These are phyloP conservation scores for Colletotrichum paranaense DNA, from an alignment of 2,329 filamentous ascomycete species.

Conservation along the genomic window DNA sequence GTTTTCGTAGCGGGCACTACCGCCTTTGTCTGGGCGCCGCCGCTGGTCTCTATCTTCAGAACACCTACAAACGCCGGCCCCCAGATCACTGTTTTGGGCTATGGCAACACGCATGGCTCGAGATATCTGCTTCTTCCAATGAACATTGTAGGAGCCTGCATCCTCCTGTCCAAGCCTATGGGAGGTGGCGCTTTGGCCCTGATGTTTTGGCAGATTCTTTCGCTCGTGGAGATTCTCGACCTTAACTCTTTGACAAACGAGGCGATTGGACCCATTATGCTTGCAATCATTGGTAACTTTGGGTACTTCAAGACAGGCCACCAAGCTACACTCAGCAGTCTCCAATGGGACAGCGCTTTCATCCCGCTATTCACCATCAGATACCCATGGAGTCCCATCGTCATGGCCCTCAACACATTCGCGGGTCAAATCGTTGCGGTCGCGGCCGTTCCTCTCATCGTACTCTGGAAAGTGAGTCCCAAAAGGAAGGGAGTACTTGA, in stretches of 20 bases:
- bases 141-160: constrained; percentile 80
- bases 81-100: constrained; percentile 85
- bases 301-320: constrained; percentile 99
- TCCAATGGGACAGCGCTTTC: constrained; percentile 97
- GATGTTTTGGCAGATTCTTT: constrained; percentile 89
- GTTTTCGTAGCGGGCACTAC: constrained; percentile 86
- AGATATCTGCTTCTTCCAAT: constrained; percentile 87
- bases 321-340: constrained; percentile 85
- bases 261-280: constrained; percentile 83
- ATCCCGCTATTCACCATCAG: constrained; percentile 84
- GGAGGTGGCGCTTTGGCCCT: constrained; percentile 86
- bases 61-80: constrained; percentile 55
- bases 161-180: constrained; percentile 94
- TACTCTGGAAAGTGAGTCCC: constrained; percentile 89
- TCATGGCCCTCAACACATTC: constrained; percentile 88
- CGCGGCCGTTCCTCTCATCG: constrained; percentile 81
- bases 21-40: constrained; percentile 87
- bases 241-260: constrained; percentile 70
- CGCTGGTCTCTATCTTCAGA: constrained; percentile 80
- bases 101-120: constrained; percentile 91
- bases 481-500: constrained; percentile 77
- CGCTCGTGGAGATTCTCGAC: constrained; percentile 74
- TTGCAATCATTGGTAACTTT: constrained; percentile 90
- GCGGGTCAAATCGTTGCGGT: constrained; percentile 88
- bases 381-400: constrained; percentile 90